phyloP scores from a whole-genome alignment of 192 early-diverging fungal genomes.

The Coemansia sp. region DNA sequence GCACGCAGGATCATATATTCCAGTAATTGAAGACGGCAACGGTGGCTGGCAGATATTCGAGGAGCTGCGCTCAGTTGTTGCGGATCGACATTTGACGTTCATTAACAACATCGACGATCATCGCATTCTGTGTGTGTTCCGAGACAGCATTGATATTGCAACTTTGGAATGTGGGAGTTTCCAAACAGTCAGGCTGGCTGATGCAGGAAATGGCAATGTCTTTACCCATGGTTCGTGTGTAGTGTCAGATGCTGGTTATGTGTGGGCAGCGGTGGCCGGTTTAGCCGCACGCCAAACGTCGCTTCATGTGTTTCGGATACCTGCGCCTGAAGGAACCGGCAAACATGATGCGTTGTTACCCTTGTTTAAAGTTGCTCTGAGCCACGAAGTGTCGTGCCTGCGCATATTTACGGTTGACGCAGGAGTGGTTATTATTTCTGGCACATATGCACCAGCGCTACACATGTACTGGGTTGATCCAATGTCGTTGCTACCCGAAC shows the following conservation, averaged over 20 bases:
- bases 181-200: not conserved
- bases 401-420: slow-evolving; percentile 18
- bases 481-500: not conserved
- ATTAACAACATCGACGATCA: not conserved
- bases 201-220: slow-evolving; percentile 3
- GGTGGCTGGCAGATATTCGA: slow-evolving; percentile 19
- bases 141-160: slow-evolving; percentile 9
- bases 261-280: slow-evolving; percentile 11
- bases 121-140: slow-evolving; percentile 20
- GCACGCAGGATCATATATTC: slow-evolving; percentile 1
- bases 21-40: slow-evolving; percentile 6
- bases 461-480: slow-evolving; percentile 7
- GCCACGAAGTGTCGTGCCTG: slow-evolving; percentile 24
- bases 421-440: slow-evolving; percentile 6
- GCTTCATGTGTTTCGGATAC: slow-evolving; percentile 5
- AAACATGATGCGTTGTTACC: not conserved
- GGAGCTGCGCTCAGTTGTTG: slow-evolving; percentile 5
- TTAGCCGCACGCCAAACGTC: not conserved
- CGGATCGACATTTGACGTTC: slow-evolving; percentile 13
- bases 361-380: not conserved
- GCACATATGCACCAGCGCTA: slow-evolving; percentile 20
- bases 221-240: slow-evolving; percentile 31
- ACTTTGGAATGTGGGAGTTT: not conserved
- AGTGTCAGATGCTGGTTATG: not conserved
- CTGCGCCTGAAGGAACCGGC: not conserved